Evolutionary conservation across 176 grass and related monocot species (phyloP).

Genomic region (Typha latifolia): DNA sequence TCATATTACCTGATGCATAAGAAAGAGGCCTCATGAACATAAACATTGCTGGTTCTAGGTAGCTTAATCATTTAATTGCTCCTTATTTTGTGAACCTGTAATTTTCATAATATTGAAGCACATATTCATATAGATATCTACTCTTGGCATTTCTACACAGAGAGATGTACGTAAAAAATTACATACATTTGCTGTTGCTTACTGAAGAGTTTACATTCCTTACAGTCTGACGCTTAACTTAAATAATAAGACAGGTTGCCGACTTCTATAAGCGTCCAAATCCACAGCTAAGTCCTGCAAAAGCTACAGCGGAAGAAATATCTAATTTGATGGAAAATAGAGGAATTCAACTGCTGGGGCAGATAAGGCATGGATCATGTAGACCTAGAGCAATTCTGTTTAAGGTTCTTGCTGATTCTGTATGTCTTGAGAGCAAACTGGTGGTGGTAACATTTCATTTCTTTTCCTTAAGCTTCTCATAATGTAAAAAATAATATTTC

Average conservation of each 20-base stretch:
- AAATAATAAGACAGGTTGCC: conserved; percentile 49
- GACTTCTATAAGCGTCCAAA: conserved; percentile 91
- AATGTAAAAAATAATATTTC: background rate
- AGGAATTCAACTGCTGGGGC: conserved; percentile 79
- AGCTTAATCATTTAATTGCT: no score
- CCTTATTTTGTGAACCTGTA: no score
- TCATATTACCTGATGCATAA: no score
- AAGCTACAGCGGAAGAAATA: conserved; percentile 69
- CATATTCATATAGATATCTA: no score
- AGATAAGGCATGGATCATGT: conserved; percentile 96
- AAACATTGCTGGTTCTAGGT: no score
- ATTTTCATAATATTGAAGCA: no score
- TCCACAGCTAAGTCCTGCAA: conserved; percentile 64
- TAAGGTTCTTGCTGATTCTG: conserved; percentile 90
- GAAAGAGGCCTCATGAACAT: no score
- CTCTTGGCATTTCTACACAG: no score
- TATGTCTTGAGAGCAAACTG: conserved; percentile 84
- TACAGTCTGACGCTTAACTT: conserved; percentile 6
- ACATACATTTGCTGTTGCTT: no score
- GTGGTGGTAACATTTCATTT: conserved; percentile 53
- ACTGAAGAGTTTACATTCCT: background rate
- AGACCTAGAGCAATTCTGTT: conserved; percentile 85
- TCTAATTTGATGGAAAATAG: conserved; percentile 69
- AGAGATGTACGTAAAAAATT: no score
- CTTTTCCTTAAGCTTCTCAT: background rate